Base-by-base conservation (phyloP, 768 basidiomycete species). In the Flagelloscypha sp. region DNA sequence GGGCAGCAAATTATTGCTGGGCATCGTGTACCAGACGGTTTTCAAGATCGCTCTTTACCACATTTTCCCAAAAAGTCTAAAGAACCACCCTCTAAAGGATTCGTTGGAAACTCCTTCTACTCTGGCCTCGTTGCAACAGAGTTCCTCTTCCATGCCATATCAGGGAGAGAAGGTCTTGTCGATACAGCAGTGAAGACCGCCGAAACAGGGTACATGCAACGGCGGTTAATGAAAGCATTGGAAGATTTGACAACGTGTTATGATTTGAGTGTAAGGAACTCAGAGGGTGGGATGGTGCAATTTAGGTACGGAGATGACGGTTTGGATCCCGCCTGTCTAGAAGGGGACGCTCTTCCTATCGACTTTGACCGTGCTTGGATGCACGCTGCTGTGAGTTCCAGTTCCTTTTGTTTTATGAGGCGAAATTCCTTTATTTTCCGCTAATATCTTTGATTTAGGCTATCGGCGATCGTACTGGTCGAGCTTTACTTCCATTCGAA, bases 101-200 rank as follows among this genome's bases (percentile, higher is more conserved):
- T 98, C 64, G 95, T 99, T 20, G 72, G 90, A 25, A 99, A 97
- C 56, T 90, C 86, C 56, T 99, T 98, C 69, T 98, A 81, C 59
- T 80, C 82, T 5, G 95, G 95, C 7, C 64, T 99, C 22, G 66
- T 74, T 0, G 85, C 95, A 0, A 93, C 93, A 12, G 95, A 99
- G 53, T 99, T 99, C 64, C 56, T 99, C 35, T 98, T 98, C 68
- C 95, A 99, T 60, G 95, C 95, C 36, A 97, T 99, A 47, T 95
- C 93, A 10, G 95, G 95, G 39, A 83, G 95, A 49, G 95, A 98
- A 63, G 95, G 95, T 60, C 62, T 99, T 35, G 94, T 99, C 50
- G 95, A 99, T 62, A 99, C 95, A 0, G 95, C 95, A 17, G 95
- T 99, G 60, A 99, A 99, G 63, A 99, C 95, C 0, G 95, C 95